Percentiles rank a stretch among this genome's conserved stretches.
phyloP scores from a whole-genome alignment of 2,329 filamentous ascomycete species.

The Lasiodiplodia sp. region DNA sequence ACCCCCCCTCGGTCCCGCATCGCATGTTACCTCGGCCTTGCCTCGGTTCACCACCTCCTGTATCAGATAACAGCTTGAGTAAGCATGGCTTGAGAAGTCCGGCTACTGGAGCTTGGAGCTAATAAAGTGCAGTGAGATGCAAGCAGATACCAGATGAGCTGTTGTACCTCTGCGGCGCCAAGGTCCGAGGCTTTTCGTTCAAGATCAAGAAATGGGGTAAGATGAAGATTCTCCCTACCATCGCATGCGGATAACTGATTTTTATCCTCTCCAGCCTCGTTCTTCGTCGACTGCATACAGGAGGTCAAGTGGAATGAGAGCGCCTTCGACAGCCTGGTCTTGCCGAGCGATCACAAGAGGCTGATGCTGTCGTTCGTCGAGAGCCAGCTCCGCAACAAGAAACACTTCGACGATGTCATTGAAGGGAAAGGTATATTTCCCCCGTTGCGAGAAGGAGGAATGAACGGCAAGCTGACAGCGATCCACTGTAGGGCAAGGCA shows the following conservation, averaged over 20 bases:
- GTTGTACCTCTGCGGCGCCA: constrained; percentile 38
- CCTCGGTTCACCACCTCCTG: too few relatives aligned
- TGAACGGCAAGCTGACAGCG: neutral
- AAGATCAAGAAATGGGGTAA: constrained; percentile 44
- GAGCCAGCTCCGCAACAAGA: constrained; percentile 35
- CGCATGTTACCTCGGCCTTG: too few relatives aligned
- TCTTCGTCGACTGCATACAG: constrained; percentile 36
- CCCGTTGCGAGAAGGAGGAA: too few relatives aligned
- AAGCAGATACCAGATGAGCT: constrained; percentile 33
- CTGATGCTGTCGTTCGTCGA: constrained; percentile 40
- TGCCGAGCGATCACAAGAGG: constrained; percentile 40
- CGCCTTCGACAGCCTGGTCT: constrained; percentile 41
- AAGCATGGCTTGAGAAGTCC: neutral
- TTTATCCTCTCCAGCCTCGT: neutral
- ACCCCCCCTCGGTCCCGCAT: too few relatives aligned
- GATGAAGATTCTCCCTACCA: constrained; percentile 7
- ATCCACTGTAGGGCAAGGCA: constrained; percentile 7
- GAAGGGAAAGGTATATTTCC: constrained; percentile 39
- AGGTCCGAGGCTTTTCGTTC: constrained; percentile 42
- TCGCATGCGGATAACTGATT: neutral
- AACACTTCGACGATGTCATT: constrained; percentile 41
- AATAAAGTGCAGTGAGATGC: neutral
- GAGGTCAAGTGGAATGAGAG: constrained; percentile 42
- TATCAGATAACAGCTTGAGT: neutral
- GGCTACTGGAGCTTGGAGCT: neutral